Base-by-base conservation (phyloP, 2,329 filamentous ascomycete genomes). In the Niveomyces coronatus region DNA sequence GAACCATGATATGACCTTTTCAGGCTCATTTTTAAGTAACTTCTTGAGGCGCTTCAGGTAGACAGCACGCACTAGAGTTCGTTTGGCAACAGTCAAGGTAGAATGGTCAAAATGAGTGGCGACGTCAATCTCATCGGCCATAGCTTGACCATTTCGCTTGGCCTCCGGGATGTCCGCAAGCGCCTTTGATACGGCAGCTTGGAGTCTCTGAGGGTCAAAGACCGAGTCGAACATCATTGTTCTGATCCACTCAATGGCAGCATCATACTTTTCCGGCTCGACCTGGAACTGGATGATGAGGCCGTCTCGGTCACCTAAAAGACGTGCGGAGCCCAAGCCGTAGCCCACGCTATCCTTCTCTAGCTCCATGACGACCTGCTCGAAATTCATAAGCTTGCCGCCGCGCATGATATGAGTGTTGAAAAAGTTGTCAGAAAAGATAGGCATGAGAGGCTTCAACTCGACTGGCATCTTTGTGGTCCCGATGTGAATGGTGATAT, bases 341-440 rank as follows among this genome's bases (percentile, higher is more conserved):
- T 94, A 96, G 47, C 78, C 80, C 41, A 96, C 79, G 0, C 91
- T 96, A 49, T 96, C 88, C 52, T 82, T 77, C 59, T 98, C 91
- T 4, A 98, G 71, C 53, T 88, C 79, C 54, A 86, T 85, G 31
- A 96, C 87, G 3, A 96, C 85, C 45, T 94, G 76, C 56, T 96
- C 91, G 50, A 96, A 98, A 33, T 82, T 79, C 20, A 98, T 65
- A 17, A 73, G 74, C 54, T 85, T 70, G 30, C 85, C 87, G 49
- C 87, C 71, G 20, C 80, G 78, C 50, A 72, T 70, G 43, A 98
- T 80, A 3, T 89, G 91, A 0, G 87, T 86, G 54, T 86, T 89
- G 69, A 96, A 98, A 65, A 96, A 94, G 53, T 89, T 91, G 53
- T 88, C 85, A 20, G 79, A 79, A 53, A 94, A 96, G 28, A 96